Evolutionary conservation across 2,329 filamentous ascomycete genomes (phyloP).

Genomic region (Penicillium sp.): DNA sequence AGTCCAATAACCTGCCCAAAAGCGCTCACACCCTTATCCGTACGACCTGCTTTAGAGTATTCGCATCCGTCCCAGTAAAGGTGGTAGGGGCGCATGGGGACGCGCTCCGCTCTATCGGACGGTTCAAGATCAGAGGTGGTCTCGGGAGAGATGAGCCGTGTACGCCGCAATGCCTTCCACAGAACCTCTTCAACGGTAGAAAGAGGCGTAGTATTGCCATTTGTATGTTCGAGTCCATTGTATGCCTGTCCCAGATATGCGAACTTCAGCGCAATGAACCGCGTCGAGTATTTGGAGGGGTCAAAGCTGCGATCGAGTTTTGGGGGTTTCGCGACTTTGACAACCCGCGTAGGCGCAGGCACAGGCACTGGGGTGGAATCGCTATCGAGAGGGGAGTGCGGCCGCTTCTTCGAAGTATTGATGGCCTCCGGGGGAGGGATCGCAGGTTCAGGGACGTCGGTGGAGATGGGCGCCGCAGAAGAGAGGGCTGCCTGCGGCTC

Average conservation of each 20-base stretch:
- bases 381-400: conserved; percentile 17
- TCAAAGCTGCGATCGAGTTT: conserved; percentile 59
- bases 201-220: conserved; percentile 63
- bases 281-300: conserved; percentile 74
- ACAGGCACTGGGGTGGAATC: conserved; percentile 26
- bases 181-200: conserved; percentile 90
- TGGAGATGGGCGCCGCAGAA: conserved; percentile 11
- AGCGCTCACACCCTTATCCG: conserved; percentile 88
- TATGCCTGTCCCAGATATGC: conserved; percentile 90
- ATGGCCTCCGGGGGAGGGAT: conserved; percentile 13
- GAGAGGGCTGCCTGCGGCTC: not conserved
- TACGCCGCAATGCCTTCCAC: conserved; percentile 84
- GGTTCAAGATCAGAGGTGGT: conserved; percentile 42
- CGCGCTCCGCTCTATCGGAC: conserved; percentile 45
- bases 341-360: conserved; percentile 25
- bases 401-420: conserved; percentile 15
- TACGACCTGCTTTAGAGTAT: conserved; percentile 93
- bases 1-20: conserved; percentile 94
- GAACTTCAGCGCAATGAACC: conserved; percentile 86
- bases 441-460: conserved; percentile 20
- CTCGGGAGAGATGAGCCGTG: conserved; percentile 74
- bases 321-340: conserved; percentile 34
- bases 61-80: conserved; percentile 80
- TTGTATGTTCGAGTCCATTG: conserved; percentile 87
- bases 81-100: conserved; percentile 32